Base-by-base conservation (phyloP, 2,329 filamentous ascomycete species). In the Apiospora rasikravindrae region DNA sequence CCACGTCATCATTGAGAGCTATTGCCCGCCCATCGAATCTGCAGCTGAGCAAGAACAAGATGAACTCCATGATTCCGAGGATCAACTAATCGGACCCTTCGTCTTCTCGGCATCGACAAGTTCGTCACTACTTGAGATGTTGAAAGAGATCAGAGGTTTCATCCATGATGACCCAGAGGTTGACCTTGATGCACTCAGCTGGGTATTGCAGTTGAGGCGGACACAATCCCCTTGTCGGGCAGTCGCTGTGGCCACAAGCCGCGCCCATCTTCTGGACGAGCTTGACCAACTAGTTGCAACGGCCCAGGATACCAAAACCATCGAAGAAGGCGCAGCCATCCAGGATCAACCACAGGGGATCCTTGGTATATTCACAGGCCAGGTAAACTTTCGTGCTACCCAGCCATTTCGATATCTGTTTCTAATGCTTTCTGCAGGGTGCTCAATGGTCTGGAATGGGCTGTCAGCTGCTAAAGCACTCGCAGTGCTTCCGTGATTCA, bases 391-490 rank as follows among this genome's bases (percentile, higher is more conserved):
- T 44, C 40, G 40, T 42, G 40, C 40, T 11, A 42, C 11, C 40
- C 40, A 11, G 40, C 40, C 40, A n/a, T n/a, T n/a, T n/a, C n/a
- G n/a, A n/a, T 6, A 42, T 42, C 4, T 49, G 45, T 19, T 22
- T 42, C 40, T 82, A 19, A 83, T 83, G 49, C 77, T 77, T 42
- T 81, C n/a, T 81, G 5, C 82, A 83, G 72, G 81, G 81, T 42
- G 80, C 81, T 3, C 80, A 82, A 71, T 82, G 80, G 79, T 61
- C 77, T 11, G 74, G 77, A 19, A 83, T 83, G 81, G 81, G 79
- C 4, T 76, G 70, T 45, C 71, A 76, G 5, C 73, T 82, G 29
- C 72, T 82, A 73, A 37, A 73, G 1, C 74, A 79, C 8, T 85
- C 82, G 70, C 78, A 79, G 11, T 45, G 78, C 19, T 77, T 78